Conservation (phyloP, 2,329 filamentous ascomycete species). For the Coniochaeta sp. region DNA sequence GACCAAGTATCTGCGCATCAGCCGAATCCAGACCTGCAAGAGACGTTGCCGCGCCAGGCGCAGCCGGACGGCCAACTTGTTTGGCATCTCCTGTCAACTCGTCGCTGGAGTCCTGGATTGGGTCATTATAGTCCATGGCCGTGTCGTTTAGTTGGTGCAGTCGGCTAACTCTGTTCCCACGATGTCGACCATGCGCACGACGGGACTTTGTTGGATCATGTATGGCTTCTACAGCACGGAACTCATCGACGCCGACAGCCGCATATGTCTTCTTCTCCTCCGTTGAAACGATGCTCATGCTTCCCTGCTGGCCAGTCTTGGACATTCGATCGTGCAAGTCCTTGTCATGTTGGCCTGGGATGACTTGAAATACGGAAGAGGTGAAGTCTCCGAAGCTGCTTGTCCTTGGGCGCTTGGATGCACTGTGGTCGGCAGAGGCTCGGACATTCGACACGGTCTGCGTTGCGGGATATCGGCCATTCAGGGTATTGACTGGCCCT, state of each 20-base stretch:
- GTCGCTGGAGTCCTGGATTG: neutral
- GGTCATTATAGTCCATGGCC: neutral
- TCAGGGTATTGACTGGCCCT: no score
- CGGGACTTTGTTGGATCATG: neutral
- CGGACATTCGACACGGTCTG: no score
- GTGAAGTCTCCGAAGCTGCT: neutral
- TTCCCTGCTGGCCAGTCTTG: neutral
- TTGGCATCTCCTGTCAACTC: neutral
- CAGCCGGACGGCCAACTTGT: no score
- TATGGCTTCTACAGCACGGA: neutral
- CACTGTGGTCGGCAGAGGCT: no score
- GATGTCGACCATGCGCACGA: neutral
- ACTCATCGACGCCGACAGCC: neutral
- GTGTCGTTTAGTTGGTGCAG: neutral
- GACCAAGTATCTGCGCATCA: neutral
- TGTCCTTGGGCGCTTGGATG: neutral
- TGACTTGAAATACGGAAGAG: neutral
- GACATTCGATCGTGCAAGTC: neutral
- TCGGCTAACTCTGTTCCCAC: neutral
- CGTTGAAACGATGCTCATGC: neutral
- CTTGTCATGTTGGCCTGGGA: neutral
- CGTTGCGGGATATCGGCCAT: no score
- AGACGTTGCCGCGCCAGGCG: no score
- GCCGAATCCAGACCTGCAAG: neutral
- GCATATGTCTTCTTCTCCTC: neutral